Evolutionary conservation across 2,329 filamentous ascomycete genomes (phyloP).

Genomic region (Scleromitrula shiraiana): DNA sequence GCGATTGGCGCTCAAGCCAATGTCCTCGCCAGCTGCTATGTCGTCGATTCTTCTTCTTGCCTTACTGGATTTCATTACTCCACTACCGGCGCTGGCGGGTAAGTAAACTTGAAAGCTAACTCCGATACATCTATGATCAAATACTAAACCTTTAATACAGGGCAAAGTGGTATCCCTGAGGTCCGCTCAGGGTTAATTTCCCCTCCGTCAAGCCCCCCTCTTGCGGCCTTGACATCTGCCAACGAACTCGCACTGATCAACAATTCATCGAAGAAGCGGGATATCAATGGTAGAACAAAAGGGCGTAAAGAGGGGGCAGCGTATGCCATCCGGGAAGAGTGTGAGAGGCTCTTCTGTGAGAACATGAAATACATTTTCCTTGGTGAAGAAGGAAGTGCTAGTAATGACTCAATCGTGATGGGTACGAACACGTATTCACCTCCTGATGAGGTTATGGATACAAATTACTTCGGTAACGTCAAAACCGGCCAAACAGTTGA

Average conservation of each 20-base stretch:
- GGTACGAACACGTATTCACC: conserved; percentile 55
- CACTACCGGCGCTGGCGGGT: conserved; percentile 81
- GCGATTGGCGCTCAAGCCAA: conserved; percentile 51
- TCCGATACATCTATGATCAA: background rate
- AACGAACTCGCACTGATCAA: conserved; percentile 60
- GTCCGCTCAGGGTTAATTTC: conserved; percentile 56
- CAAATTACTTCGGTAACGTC: conserved; percentile 22
- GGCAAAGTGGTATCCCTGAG: conserved; percentile 94
- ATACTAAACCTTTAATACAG: conserved; percentile 37
- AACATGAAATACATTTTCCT: conserved; percentile 88
- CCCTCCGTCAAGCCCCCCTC: conserved; percentile 86
- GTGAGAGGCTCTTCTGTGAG: conserved; percentile 99
- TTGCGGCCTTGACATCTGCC: conserved; percentile 62
- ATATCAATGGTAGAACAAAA: conserved; percentile 29
- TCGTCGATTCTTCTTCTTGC: conserved; percentile 63
- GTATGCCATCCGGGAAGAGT: conserved; percentile 96
- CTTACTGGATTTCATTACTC: conserved; percentile 89
- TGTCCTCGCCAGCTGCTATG: conserved; percentile 87
- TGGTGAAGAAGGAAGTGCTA: conserved; percentile 82
- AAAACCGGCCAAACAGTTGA: conserved; percentile 21
- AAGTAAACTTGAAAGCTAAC: conserved; percentile 25
- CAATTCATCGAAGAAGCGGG: conserved; percentile 27
- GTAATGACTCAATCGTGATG: conserved; percentile 79
- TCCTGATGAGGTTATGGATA: conserved; percentile 24
- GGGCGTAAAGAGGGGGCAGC: conserved; percentile 79